Evolutionary conservation across 257 asterid genomes (phyloP).

Genomic region (Mentha longifolia): DNA sequence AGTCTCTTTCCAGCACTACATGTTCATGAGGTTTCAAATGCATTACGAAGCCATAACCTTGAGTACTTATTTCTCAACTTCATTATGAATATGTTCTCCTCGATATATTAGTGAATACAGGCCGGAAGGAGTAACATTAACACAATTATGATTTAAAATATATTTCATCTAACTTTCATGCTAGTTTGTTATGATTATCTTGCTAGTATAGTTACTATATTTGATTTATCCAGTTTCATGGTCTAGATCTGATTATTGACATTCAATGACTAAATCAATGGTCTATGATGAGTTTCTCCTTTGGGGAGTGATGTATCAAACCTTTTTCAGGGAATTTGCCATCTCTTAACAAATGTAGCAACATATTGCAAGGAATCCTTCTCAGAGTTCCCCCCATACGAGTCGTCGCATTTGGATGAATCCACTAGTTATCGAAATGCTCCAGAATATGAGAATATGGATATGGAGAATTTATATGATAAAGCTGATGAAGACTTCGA

Average conservation of each 20-base stretch:
- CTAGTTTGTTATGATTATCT: not conserved
- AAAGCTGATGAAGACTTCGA: slow-evolving; percentile 62
- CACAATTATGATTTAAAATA: not conserved
- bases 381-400: slow-evolving; percentile 61
- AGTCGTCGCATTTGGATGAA: slow-evolving; percentile 63
- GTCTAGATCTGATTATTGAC: slow-evolving; percentile 10
- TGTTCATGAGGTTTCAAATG: slow-evolving; percentile 8
- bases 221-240: slow-evolving; percentile 20
- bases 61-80: no score
- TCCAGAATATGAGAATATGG: slow-evolving; percentile 76
- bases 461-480: slow-evolving; percentile 65
- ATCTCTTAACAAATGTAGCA: slow-evolving; percentile 74
- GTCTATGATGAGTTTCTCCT: no score
- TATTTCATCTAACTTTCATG: not conserved
- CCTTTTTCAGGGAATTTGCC: slow-evolving; percentile 79
- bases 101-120: not conserved
- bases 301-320: slow-evolving; percentile 19
- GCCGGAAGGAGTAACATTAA: slow-evolving; percentile 4
- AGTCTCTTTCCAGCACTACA: not conserved
- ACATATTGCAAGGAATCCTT: slow-evolving; percentile 69
- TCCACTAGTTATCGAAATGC: slow-evolving; percentile 51
- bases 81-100: not conserved
- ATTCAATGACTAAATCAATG: not conserved
- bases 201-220: not conserved
- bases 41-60: not conserved